phyloP scores from a whole-genome alignment of 1,284 basidiomycete species.

The Ustilago loliicola region DNA sequence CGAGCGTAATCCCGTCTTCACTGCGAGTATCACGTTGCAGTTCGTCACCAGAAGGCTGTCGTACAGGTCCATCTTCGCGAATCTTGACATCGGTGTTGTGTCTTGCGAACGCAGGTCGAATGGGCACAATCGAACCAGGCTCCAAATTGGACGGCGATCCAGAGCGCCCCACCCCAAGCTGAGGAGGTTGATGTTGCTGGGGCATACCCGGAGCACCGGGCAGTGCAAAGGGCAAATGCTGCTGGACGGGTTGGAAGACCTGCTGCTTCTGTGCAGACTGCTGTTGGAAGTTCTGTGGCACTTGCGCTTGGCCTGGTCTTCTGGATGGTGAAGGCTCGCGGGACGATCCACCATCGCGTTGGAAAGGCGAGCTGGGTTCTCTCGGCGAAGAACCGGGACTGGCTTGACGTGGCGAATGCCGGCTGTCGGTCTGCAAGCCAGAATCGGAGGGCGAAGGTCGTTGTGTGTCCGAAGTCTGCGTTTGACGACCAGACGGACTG shows the following conservation, averaged over 20 bases:
- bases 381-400: conserved; percentile 38
- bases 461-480: conserved; percentile 53
- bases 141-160: conserved; percentile 41
- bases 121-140: conserved; percentile 71
- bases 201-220: conserved; percentile 47
- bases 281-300: conserved; percentile 30
- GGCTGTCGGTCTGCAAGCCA: conserved; percentile 32
- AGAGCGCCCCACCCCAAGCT: conserved; percentile 29
- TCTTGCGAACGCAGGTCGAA: conserved; percentile 81
- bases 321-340: conserved; percentile 41
- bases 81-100: conserved; percentile 91
- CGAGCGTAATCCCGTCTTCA: conserved; percentile 90
- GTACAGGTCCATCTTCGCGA: conserved; percentile 77
- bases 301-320: conserved; percentile 26
- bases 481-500: conserved; percentile 79
- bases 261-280: conserved; percentile 33
- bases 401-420: conserved; percentile 37
- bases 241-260: conserved; percentile 41
- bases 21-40: conserved; percentile 60
- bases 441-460: conserved; percentile 48
- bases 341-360: conserved; percentile 33
- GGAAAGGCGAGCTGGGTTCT: conserved; percentile 40
- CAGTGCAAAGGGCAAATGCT: conserved; percentile 43
- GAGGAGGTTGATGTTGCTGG: conserved; percentile 67
- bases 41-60: conserved; percentile 63